Base-by-base conservation (phyloP, 176 grass and related monocot species). In the Oropetium thomaeum region DNA sequence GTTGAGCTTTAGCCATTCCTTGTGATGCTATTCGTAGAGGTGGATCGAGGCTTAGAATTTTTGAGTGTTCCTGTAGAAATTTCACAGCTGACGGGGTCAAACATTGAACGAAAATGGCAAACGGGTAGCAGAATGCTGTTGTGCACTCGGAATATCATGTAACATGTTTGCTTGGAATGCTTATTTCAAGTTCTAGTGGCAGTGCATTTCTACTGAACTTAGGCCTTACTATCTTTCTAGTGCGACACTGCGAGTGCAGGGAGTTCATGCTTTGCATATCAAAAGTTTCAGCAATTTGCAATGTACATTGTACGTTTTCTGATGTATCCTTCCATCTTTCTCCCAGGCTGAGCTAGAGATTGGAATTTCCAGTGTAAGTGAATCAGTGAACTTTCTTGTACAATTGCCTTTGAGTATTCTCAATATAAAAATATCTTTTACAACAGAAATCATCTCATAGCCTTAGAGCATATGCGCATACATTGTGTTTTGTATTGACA, bases 261-360 rank as follows among this genome's bases (percentile, higher is more conserved):
- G 5, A n/a, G 13, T 51, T 55, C 19, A 10, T 77, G 15, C 15
- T 60, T 70, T 41, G 25, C 25, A 55, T 55, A 28, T 2, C 53
- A 12, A 29, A 37, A 27, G 12, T 62, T 37, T 74, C 47, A 23
- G 38, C 13, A 59, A 30, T 70, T 25, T 30, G 16, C 0, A 28
- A 40, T 28, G 17, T 0, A 26, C 37, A 32, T n/a, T 69, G 11
- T 65, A 65, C 6, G 55, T 2, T 15, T 63, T 70, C 69, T 83
- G 55, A 88, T 38, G 33, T 53, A 19, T 84, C 4, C 7, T 23
- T 53, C 48, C 0, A 15, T 68, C 69, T 81, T 93, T 48, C 74
- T 88, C 83, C 49, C 90, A 97, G 93, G 88, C 43, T 0, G 90
- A 97, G 80, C 42, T 97, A 30, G 90, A 97, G 68, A 83, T 90